Percentiles rank a stretch among this genome's conserved stretches.
Evolutionary conservation across 148 eudicot species (phyloP).

Genomic region (Rhododendron molle): DNA sequence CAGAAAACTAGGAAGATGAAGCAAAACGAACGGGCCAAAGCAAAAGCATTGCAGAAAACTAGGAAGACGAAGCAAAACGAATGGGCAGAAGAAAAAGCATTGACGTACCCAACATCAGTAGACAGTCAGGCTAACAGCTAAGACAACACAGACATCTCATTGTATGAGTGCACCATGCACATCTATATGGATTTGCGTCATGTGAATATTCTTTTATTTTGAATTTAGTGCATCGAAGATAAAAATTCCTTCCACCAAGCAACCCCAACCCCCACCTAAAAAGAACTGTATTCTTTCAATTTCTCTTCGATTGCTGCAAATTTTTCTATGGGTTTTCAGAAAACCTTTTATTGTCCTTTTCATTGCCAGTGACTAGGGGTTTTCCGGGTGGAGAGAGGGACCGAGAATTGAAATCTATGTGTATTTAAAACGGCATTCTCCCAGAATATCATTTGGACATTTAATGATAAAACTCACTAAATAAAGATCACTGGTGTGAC

Average conservation of each 20-base stretch:
- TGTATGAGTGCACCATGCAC: neutral
- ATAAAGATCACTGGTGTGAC: neutral
- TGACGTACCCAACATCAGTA: neutral
- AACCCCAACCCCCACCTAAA: neutral
- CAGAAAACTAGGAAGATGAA: neutral
- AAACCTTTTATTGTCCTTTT: neutral
- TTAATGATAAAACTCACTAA: neutral
- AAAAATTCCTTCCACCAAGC: neutral
- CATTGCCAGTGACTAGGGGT: neutral
- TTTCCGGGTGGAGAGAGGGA: neutral
- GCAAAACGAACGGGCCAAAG: neutral
- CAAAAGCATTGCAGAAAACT: neutral
- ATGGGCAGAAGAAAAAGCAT: neutral
- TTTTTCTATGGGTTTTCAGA: neutral
- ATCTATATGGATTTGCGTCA: neutral
- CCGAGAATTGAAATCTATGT: neutral
- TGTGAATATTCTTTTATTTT: neutral
- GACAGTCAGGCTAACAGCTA: neutral
- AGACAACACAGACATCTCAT: neutral
- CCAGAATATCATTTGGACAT: neutral
- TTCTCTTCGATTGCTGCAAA: neutral
- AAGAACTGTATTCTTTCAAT: neutral
- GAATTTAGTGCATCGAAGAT: neutral
- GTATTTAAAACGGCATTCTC: neutral
- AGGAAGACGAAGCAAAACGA: neutral